A percentile compares a stretch with the other conserved stretches of the same genome.
Evolutionary conservation across 164 flowering plant genomes (phyloP).

Genomic region (Chimonanthus salicifolius): DNA sequence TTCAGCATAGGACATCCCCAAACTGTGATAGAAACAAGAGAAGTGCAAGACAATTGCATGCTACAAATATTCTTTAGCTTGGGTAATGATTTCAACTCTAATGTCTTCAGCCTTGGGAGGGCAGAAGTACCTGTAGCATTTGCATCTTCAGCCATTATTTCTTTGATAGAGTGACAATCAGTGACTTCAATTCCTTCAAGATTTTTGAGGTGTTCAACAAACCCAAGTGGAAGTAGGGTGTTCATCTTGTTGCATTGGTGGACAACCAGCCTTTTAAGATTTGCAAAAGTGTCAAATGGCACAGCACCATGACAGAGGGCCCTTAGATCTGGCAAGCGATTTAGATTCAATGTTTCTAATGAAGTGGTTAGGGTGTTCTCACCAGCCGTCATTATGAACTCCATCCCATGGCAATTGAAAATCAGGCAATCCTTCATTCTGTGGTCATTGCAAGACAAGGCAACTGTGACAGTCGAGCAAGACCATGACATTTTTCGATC

Average conservation of each 20-base stretch:
- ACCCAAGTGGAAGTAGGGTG: not conserved
- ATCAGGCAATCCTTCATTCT: not conserved
- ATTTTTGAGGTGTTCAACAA: not conserved
- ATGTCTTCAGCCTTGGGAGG: not conserved
- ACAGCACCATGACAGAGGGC: not conserved
- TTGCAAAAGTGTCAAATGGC: not conserved
- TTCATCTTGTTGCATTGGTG: not conserved
- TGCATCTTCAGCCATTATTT: not conserved
- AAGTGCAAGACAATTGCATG: not conserved
- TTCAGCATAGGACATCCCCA: conserved; percentile 4
- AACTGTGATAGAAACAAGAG: not conserved
- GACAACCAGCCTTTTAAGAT: not conserved
- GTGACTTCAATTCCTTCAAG: not conserved
- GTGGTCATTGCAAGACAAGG: not conserved
- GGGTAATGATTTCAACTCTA: not conserved
- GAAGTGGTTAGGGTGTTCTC: not conserved
- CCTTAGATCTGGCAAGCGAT: not conserved
- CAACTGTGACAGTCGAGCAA: not conserved
- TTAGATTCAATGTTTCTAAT: not conserved
- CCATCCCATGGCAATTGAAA: not conserved
- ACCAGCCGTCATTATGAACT: not conserved
- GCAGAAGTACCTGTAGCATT: not conserved
- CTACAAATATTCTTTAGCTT: not conserved
- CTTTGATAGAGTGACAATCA: not conserved
- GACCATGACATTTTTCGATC: not conserved